Evolutionary conservation across 345 rosid genomes (phyloP), one percentile per base, ranked within the genome.

Genomic region (Ceriops tagal): DNA sequence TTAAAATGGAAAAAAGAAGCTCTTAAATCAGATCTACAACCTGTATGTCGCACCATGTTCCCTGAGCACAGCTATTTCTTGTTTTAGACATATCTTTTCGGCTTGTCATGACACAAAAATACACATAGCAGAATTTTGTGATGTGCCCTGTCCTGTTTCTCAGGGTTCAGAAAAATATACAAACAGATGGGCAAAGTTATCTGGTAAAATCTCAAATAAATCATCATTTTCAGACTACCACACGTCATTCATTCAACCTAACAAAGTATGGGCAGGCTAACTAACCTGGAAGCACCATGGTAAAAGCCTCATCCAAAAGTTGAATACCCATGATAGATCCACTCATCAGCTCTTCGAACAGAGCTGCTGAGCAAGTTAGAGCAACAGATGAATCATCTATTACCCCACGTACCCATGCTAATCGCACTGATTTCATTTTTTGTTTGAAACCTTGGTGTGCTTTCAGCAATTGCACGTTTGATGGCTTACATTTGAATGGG

Each of bases 371-470:
- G 79, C 92, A 87, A 72, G 86, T 78, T 35, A 92, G 76, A 64
- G 96, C 93, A 71, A 84, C 73, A 72, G 98, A 86, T 43, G 82
- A 89, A 81, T 95, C 92, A 70, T 86, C 84, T 64, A 88, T 73
- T 66, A 71, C 65, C 77, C 99, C 96, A 64, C 69, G 89, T 27
- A 77, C 52, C 98, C 98, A 95, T 72, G 88, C 76, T 60, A 90
- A 83, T 72, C 79, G 77, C 53, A 85, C 78, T 64, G 77, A 70
- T 80, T 78, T 90, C 67, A 86, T 61, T 77, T 71, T 85, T 61
- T 95, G 98, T 74, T 79, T 86, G 71, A 86, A 90, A 34, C 99
- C 97, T 74, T 88, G 99, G 70, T 80, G 98, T 11, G 96, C 96
- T 83, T 92, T 88, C 66, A 95, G 84, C 67, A 95, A 67, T 78